Conservation (phyloP, 2,329 filamentous ascomycete species). For the Drechmeria coniospora region DNA sequence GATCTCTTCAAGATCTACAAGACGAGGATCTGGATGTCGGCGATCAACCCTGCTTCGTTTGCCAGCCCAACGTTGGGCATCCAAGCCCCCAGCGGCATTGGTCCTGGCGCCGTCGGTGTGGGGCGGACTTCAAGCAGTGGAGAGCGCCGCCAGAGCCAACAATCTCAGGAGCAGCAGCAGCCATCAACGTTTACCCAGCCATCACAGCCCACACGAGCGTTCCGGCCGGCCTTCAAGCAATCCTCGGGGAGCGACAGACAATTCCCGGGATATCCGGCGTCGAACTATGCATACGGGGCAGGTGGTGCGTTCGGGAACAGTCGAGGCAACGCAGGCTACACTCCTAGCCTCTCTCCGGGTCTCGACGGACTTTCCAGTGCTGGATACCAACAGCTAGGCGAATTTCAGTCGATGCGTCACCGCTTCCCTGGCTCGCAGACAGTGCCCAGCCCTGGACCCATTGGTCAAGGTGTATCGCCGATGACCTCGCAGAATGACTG, state of each 20-base stretch:
- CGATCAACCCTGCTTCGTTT: constrained; percentile 94
- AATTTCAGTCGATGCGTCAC: constrained; percentile 31
- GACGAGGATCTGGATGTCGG: constrained; percentile 98
- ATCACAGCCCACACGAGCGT: constrained; percentile 23
- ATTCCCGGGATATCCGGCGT: constrained; percentile 18
- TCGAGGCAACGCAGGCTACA: constrained; percentile 15
- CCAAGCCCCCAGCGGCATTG: constrained; percentile 51
- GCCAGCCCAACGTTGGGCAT: constrained; percentile 61
- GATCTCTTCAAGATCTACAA: constrained; percentile 99
- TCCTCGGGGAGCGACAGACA: constrained; percentile 27
- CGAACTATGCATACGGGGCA: constrained; percentile 20
- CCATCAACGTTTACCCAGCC: constrained; percentile 19
- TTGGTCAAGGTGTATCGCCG: constrained; percentile 23
- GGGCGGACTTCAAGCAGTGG: constrained; percentile 26
- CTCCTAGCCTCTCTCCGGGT: constrained; percentile 11
- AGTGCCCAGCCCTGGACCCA: constrained; percentile 18
- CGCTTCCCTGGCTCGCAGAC: constrained; percentile 28
- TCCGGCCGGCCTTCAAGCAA: constrained; percentile 26
- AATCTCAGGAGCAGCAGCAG: constrained; percentile 17
- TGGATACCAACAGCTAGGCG: constrained; percentile 19
- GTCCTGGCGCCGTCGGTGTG: constrained; percentile 48
- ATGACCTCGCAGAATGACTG: constrained; percentile 40
- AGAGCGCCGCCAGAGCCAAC: constrained; percentile 35
- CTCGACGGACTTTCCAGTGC: constrained; percentile 15
- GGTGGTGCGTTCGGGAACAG: constrained; percentile 18